These are phyloP conservation scores for Colletotrichum spaethianum DNA, from an alignment of 2,329 filamentous ascomycete genomes.

Conservation along the genomic window DNA sequence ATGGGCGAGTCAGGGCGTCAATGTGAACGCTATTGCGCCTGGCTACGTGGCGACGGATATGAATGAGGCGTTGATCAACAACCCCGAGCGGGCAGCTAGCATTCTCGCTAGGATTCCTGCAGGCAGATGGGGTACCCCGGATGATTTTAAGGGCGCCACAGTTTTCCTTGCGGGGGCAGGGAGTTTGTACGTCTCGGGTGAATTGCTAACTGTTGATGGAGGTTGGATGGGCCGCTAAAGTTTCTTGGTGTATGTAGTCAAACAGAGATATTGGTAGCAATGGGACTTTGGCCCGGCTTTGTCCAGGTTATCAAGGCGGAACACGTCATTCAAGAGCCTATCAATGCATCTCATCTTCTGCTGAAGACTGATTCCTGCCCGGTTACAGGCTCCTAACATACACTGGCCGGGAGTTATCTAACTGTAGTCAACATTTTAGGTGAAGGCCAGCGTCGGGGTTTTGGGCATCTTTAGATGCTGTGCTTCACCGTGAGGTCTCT, in stretches of 20 bases:
- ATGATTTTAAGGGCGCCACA: slow-evolving; percentile 88
- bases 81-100: slow-evolving; percentile 76
- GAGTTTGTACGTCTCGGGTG: slow-evolving; percentile 85
- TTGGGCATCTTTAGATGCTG: rapidly evolving
- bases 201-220: slow-evolving; percentile 87
- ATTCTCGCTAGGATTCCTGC: slow-evolving; percentile 88
- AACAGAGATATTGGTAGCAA: background rate
- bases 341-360: too few relatives aligned
- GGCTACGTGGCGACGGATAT: slow-evolving; percentile 95
- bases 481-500: background rate
- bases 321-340: slow-evolving; percentile 12
- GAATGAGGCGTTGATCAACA: slow-evolving; percentile 85
- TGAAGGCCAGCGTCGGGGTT: background rate
- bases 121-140: slow-evolving; percentile 84
- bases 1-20: slow-evolving; percentile 84
- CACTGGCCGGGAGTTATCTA: too few relatives aligned
- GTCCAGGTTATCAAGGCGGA: background rate
- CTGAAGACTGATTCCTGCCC: background rate
- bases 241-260: background rate
- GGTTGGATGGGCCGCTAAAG: slow-evolving; percentile 90
- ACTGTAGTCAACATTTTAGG: background rate
- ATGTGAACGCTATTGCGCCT: slow-evolving; percentile 89
- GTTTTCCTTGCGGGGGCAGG: slow-evolving; percentile 83
- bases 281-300: background rate
- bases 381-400: background rate